Evolutionary conservation across 2,329 filamentous ascomycete species (phyloP), one percentile per base, ranked within the genome.

Genomic region (Mycosphaerella arachidis): DNA sequence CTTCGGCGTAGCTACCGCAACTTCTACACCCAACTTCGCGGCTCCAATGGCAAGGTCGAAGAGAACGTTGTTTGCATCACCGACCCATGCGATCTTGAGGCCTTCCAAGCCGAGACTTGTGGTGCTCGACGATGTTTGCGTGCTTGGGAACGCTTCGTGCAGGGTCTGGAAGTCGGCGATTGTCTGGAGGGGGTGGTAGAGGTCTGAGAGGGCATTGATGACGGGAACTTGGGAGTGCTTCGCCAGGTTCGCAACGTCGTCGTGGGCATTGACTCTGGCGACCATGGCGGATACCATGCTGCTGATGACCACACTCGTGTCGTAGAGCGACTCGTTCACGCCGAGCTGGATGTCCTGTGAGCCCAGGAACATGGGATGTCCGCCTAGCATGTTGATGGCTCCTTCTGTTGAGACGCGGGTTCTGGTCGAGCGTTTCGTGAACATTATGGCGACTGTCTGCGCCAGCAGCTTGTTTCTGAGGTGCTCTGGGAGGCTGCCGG

Each of bases 271-370:
- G 16, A 84, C 79, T 40, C 81, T 81, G 43, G 82, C 82, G 46
- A 77, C 75, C 48, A 78, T 77, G 63, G 73, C 76, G 58, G 78
- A 73, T 2, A 78, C 72, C 78, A 83, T 77, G 75, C 90, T 95
- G n/a, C 92, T 96, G 67, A 99, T 91, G 63, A 99, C 91, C 45
- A 89, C 83, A 0, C 91, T 88, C 5, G 92, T 97, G 76, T 99
- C 94, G 73, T 91, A 89, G n/a, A 97, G 82, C 5, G 90, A 92
- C 77, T 99, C 94, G 70, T 99, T 99, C 65, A 92, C 94, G 55
- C 94, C 94, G 20, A 99, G 82, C 76, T 99, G 94, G 63, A 99
- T 99, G 73, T 99, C 94, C 57, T 95, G 88, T 73, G 92, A 94
- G 70, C 92, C 92, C 60, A 99, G 77, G 74, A 99, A 99, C 92